Evolutionary conservation across 768 basidiomycete genomes (phyloP), one percentile per base, ranked within the genome.

Genomic region (Nevesoporus exiguus): DNA sequence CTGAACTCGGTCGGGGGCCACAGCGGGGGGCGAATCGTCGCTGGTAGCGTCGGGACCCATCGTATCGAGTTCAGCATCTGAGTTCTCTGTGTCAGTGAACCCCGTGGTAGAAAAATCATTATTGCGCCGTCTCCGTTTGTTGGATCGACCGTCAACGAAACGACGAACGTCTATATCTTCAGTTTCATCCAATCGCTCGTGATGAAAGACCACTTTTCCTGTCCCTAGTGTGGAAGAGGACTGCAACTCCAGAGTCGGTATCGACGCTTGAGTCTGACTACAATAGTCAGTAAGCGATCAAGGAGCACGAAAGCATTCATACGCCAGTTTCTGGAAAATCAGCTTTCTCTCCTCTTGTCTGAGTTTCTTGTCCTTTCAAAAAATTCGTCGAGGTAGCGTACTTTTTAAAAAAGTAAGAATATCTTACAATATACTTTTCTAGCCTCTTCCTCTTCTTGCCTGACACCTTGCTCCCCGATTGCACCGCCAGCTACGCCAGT

Each of bases 391-490:
- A 44, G 5, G 24, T 45, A 44, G 24, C 24, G 7, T 14, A 29
- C n/a, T n/a, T n/a, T n/a, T 15, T 22, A n/a, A 29, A 39, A 52
- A 30, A 19, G 14, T 11, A 31, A 19, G 2, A 5, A 39, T 21
- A 15, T 72, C 86, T 63, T 52, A 92, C 93, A 62, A 98, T 94
- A 64, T 93, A 98, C 58, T 91, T 91, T 58, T 98, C 95, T 5
- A 98, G 73, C 49, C 91, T 76, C 68, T 89, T 94, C 74, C 84
- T 86, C 74, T 92, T 95, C 75, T 94, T 94, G 53, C 74, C 81
- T 41, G 81, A 88, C 77, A 90, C 85, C 66, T 87, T 89, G 4
- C 80, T 82, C 42, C 87, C 80, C 9, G 83, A 78, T 67, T 85
- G 80, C 27, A 68, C 69, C 44, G 61, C 54, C 52, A 70, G 64